These are phyloP conservation scores for Elongisporangium prolatum DNA, from an alignment of 352 stramenopile species.

Conservation along the genomic window DNA sequence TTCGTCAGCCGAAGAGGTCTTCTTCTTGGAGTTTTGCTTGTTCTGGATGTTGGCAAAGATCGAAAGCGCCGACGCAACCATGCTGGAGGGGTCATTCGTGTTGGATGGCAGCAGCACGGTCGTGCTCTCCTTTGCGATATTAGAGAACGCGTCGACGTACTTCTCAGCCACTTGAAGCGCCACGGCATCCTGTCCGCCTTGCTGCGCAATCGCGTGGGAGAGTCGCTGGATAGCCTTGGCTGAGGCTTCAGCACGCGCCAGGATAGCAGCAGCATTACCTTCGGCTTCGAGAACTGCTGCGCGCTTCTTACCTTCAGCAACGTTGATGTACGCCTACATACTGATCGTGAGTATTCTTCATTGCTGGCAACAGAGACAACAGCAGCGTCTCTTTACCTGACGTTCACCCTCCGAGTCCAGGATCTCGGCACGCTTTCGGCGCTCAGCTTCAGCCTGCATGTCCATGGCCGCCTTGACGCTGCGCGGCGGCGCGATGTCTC, in stretches of 20 bases:
- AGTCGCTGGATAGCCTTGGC: constrained; percentile 76
- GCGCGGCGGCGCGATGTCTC: constrained; percentile 83
- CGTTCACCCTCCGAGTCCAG: constrained; percentile 87
- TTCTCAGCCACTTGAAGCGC: constrained; percentile 88
- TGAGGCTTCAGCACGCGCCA: constrained; percentile 77
- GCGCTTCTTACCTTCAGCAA: constrained; percentile 89
- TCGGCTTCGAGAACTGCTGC: constrained; percentile 82
- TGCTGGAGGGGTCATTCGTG: constrained; percentile 78
- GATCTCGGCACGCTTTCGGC: constrained; percentile 89
- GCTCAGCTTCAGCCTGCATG: constrained; percentile 91
- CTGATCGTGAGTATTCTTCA: too few species aligned
- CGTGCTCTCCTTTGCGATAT: constrained; percentile 88
- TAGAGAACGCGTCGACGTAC: constrained; percentile 89
- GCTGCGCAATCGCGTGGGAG: constrained; percentile 58
- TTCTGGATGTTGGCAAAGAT: constrained; percentile 89
- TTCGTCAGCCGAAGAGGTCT: background rate
- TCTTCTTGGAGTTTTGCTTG: constrained; percentile 21
- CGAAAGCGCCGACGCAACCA: constrained; percentile 86
- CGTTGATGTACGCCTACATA: constrained; percentile 79
- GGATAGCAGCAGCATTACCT: constrained; percentile 81
- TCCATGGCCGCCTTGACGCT: constrained; percentile 89
- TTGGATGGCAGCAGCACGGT: constrained; percentile 82
- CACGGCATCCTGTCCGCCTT: constrained; percentile 75
- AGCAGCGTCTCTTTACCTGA: constrained; percentile 11
- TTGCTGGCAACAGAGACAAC: too few species aligned